Percentiles rank a stretch among this genome's conserved stretches.
Evolutionary conservation across 2,329 filamentous ascomycete genomes (phyloP).

Genomic region (Alternaria novae-zelandiae): DNA sequence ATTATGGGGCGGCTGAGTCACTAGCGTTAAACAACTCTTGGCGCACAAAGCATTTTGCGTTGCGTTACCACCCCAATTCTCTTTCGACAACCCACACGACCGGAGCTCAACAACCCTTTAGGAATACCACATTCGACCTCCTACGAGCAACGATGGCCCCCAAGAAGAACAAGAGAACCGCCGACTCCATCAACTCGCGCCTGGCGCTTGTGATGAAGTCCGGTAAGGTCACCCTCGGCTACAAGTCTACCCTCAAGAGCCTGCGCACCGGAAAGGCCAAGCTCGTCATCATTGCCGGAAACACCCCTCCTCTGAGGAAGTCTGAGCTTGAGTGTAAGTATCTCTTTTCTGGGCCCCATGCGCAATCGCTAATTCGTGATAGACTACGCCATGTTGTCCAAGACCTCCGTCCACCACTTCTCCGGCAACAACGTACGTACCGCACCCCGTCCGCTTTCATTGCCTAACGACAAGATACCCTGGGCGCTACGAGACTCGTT

Average conservation of each 20-base stretch:
- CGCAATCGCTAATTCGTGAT: neutral
- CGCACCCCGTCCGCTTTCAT: slow-evolving; percentile 36
- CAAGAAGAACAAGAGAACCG: slow-evolving; percentile 85
- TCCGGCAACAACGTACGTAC: slow-evolving; percentile 95
- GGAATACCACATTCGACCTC: slow-evolving; percentile 36
- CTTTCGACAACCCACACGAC: slow-evolving; percentile 22
- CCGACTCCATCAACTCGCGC: slow-evolving; percentile 75
- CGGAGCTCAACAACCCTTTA: slow-evolving; percentile 45
- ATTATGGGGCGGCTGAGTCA: neutral
- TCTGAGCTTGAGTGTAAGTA: slow-evolving; percentile 83
- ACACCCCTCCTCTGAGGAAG: slow-evolving; percentile 98
- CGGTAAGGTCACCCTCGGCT: slow-evolving; percentile 85
- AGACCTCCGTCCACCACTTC: slow-evolving; percentile 83
- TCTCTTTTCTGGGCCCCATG: slow-evolving; percentile 52
- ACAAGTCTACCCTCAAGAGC: slow-evolving; percentile 85
- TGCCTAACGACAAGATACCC: slow-evolving; percentile 48
- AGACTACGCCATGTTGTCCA: slow-evolving; percentile 22
- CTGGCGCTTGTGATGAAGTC: slow-evolving; percentile 73
- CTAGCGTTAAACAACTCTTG: slow-evolving; percentile 24
- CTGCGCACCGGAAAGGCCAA: slow-evolving; percentile 97
- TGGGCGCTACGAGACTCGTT: slow-evolving; percentile 1
- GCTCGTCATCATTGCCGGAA: slow-evolving; percentile 93
- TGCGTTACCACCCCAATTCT: neutral
- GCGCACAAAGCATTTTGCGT: slow-evolving; percentile 20
- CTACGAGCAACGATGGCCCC: slow-evolving; percentile 65